Base-by-base conservation (phyloP, 805 yeast genomes). In the Candida corydali region DNA sequence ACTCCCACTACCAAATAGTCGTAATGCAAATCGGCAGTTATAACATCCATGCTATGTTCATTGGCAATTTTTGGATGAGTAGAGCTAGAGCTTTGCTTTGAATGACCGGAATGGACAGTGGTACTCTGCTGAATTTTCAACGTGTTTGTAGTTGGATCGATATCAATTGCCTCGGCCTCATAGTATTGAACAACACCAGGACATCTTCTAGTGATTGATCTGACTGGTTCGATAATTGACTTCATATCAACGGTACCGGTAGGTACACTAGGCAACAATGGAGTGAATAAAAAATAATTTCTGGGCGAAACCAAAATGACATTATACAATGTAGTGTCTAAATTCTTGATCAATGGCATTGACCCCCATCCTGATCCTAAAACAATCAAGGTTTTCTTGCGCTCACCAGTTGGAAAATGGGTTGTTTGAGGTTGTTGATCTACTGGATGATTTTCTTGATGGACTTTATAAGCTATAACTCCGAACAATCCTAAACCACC, bases 331-430 rank as follows among this genome's bases (percentile, higher is more conserved):
- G 89, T 70, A 29, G 96, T 82, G 59, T 89, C 96, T 58, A 89
- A 69, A 55, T 79, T 76, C 66, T 86, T 86, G 63, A 89, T 72
- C 42, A 88, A 66, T 5, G 96, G 80, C 36, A 89, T 82, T 9
- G 95, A 77, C 42, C 96, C 97, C 98, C 98, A 89, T 37, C 97
- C 98, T 17, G 95, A 79, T 43, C 94, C 94, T 56, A 77, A 76
- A 62, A 75, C 80, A 36, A 91, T 93, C 51, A 81, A 63, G 11
- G 83, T 78, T 61, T 82, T 81, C 70, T 78, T 80, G 54, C 70
- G 63, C 40, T 76, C 76, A 40, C 84, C 86, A 45, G 68, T 69
- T 32, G 70, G 65, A 44, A 75, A 69, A 16, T 65, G 59, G 7
- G 76, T 68, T 10, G 76, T 63, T 54, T 82, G 87, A 36, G 80